Evolutionary conservation across 2,329 filamentous ascomycete genomes (phyloP).

Genomic region (Dothistroma pini): DNA sequence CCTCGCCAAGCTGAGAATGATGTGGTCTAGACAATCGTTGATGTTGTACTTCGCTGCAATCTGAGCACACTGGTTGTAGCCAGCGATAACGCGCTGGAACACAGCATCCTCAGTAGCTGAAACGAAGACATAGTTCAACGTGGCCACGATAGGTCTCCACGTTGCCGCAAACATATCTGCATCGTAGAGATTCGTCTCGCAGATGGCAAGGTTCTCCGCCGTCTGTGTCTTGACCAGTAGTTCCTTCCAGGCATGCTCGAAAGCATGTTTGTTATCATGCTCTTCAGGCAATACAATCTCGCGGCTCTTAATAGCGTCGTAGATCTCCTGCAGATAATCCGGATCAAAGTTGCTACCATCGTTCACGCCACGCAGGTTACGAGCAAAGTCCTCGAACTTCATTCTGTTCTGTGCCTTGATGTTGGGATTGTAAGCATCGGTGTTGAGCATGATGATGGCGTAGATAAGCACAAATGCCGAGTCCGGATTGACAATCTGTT

Average conservation of each 20-base stretch:
- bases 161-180: conserved; percentile 96
- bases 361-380: conserved; percentile 89
- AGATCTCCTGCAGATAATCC: conserved; percentile 82
- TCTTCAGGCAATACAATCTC: conserved; percentile 98
- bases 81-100: conserved; percentile 86
- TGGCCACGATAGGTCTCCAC: conserved; percentile 92
- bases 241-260: conserved; percentile 97
- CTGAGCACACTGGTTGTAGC: conserved; percentile 92
- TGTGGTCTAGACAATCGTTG: conserved; percentile 84
- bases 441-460: conserved; percentile 96
- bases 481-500: conserved; percentile 79
- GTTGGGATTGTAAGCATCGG: conserved; percentile 94
- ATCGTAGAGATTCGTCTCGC: conserved; percentile 91
- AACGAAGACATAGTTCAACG: conserved; percentile 97
- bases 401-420: conserved; percentile 76
- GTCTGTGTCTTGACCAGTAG: conserved; percentile 78
- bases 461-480: conserved; percentile 88
- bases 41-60: conserved; percentile 83
- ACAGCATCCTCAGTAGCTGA: conserved; percentile 96
- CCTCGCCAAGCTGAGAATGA: conserved; percentile 81
- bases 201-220: conserved; percentile 69
- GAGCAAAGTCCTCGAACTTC: conserved; percentile 75
- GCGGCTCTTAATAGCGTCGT: conserved; percentile 82
- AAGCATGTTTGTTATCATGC: conserved; percentile 93
- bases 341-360: conserved; percentile 76